Evolutionary conservation across 257 asterid genomes (phyloP).

Genomic region (Fraxinus quadrangulata): DNA sequence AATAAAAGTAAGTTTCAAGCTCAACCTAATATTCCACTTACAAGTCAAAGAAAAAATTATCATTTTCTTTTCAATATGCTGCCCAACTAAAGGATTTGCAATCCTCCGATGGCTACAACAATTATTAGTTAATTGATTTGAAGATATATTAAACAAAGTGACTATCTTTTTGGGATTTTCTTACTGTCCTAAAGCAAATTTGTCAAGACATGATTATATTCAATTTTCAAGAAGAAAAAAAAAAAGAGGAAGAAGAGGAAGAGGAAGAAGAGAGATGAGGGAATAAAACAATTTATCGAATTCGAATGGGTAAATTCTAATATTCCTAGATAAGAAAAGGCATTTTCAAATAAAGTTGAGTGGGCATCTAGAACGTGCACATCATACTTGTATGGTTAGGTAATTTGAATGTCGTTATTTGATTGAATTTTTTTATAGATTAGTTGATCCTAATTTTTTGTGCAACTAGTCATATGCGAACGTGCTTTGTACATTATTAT

Average conservation of each 20-base stretch:
- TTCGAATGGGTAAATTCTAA: not conserved
- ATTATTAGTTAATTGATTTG: constrained; percentile 9
- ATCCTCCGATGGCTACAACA: constrained; percentile 26
- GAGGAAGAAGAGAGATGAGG: too few species aligned
- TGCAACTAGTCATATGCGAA: too few species aligned
- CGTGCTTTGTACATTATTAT: too few species aligned
- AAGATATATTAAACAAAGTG: constrained; percentile 23
- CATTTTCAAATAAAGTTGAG: not conserved
- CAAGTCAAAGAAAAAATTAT: too few species aligned
- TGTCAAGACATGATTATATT: not conserved
- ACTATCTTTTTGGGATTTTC: constrained; percentile 15
- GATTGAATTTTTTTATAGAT: too few species aligned
- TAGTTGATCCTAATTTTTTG: too few species aligned
- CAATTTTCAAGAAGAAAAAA: not conserved
- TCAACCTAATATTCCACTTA: too few species aligned
- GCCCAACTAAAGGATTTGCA: constrained; percentile 23
- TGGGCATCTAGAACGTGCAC: constrained; percentile 25
- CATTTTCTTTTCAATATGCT: constrained; percentile 7
- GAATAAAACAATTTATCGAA: too few species aligned
- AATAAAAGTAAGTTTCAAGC: too few species aligned
- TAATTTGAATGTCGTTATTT: not conserved
- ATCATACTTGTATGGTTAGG: not conserved
- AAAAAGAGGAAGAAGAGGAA: not conserved
- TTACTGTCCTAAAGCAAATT: not conserved
- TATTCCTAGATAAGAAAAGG: not conserved